Evolutionary conservation across 2,329 filamentous ascomycete species (phyloP).

Genomic region (Aaosphaeria pasadenensis): DNA sequence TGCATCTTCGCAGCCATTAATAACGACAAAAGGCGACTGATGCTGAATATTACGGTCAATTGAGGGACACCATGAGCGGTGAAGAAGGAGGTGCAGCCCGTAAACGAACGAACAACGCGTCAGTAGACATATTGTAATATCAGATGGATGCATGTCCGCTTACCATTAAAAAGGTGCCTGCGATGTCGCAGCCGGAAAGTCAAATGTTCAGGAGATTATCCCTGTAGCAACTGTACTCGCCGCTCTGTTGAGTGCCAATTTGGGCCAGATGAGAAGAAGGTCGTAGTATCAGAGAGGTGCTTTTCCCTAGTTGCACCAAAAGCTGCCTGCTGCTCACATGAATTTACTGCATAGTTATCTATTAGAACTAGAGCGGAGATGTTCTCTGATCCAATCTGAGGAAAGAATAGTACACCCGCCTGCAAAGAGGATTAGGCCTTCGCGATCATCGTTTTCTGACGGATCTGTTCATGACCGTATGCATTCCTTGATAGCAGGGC

Average conservation of each 20-base stretch:
- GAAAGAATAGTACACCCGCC: not conserved
- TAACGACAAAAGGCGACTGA: not conserved
- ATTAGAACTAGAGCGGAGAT: not conserved
- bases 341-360: not conserved
- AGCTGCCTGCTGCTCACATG: not conserved
- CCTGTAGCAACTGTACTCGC: not conserved
- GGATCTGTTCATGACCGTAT: not conserved
- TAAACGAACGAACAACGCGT: not conserved
- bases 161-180: not conserved
- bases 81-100: not conserved
- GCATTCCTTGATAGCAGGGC: not conserved
- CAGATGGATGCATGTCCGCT: not conserved
- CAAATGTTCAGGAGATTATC: not conserved
- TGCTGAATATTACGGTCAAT: not conserved
- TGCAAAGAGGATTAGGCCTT: not conserved
- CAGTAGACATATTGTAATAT: not conserved
- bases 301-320: no score
- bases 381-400: not conserved
- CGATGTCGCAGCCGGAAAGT: not conserved
- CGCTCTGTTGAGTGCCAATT: not conserved
- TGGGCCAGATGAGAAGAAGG: not conserved
- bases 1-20: not conserved
- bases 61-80: not conserved
- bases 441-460: not conserved
- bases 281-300: not conserved